phyloP scores from a whole-genome alignment of 148 eudicot genomes.

The Linanthus parryae region DNA sequence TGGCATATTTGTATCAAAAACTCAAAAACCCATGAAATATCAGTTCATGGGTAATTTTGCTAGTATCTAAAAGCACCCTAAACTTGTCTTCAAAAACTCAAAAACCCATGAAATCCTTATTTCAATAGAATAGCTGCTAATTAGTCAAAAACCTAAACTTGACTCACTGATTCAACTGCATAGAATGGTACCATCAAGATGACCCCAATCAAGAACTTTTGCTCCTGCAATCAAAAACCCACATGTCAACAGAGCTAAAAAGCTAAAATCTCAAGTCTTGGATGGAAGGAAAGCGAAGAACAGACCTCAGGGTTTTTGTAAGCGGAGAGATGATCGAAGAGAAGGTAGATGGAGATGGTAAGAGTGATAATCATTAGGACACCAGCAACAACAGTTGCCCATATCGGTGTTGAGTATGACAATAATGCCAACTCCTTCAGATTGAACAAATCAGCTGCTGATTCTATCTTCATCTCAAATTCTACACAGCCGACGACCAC shows the following conservation, averaged over 20 bases:
- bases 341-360: constrained; percentile 71
- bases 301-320: constrained; percentile 96
- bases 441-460: constrained; percentile 10
- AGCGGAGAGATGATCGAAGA: constrained; percentile 77
- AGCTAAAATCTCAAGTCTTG: background rate
- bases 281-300: constrained; percentile 4
- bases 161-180: constrained; percentile 92
- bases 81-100: no score
- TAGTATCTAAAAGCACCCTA: no score
- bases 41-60: no score
- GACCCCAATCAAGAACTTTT: constrained; percentile 93
- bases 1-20: no score
- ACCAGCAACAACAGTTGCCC: constrained; percentile 77
- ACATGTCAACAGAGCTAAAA: background rate
- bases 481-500: background rate
- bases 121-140: no score
- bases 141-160: no score
- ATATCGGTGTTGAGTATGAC: constrained; percentile 47
- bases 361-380: constrained; percentile 51
- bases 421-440: constrained; percentile 15
- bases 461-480: constrained; percentile 25
- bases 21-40: background rate
- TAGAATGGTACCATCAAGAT: constrained; percentile 96
- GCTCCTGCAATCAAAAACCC: constrained; percentile 54
- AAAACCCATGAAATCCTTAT: no score